phyloP scores from a whole-genome alignment of 2,329 filamentous ascomycete genomes.

The Nemania sp. region DNA sequence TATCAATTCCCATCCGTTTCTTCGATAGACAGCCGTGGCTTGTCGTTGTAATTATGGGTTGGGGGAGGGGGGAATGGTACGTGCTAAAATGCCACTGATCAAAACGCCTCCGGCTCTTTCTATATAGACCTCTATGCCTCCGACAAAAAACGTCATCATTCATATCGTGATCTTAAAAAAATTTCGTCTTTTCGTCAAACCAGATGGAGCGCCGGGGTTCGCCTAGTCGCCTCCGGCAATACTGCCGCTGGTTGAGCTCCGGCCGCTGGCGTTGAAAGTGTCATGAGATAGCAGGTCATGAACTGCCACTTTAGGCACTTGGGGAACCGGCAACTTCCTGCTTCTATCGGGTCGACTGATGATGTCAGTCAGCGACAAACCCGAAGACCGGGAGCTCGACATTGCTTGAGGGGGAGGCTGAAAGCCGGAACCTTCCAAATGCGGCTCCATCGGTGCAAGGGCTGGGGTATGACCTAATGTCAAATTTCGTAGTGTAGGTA shows the following conservation, averaged over 20 bases:
- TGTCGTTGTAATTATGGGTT: constrained; percentile 43
- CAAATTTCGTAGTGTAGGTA: constrained; percentile 83
- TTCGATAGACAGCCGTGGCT: constrained; percentile 36
- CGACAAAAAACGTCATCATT: constrained; percentile 48
- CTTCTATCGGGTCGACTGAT: constrained; percentile 89
- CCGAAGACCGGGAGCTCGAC: constrained; percentile 62
- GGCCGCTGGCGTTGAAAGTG: constrained; percentile 77
- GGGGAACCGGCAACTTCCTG: constrained; percentile 89
- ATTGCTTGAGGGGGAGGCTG: constrained; percentile 57
- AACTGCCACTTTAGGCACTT: constrained; percentile 88
- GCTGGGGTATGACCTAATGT: constrained; percentile 68
- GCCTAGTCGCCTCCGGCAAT: constrained; percentile 78
- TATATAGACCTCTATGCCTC: constrained; percentile 49
- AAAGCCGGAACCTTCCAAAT: constrained; percentile 60
- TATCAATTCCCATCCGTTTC: constrained; percentile 37
- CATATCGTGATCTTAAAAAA: constrained; percentile 43
- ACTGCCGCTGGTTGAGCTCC: constrained; percentile 82
- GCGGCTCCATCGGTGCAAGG: constrained; percentile 69
- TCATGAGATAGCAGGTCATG: constrained; percentile 80
- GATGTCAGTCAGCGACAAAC: constrained; percentile 90
- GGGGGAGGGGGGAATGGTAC: constrained; percentile 26
- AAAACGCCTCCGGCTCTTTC: constrained; percentile 48
- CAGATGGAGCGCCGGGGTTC: constrained; percentile 60
- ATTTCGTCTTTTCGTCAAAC: constrained; percentile 22
- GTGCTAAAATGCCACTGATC: constrained; percentile 38